These are phyloP conservation scores for Eimeria acervulina DNA, from an alignment of 169 alveolate genomes.

Conservation along the genomic window DNA sequence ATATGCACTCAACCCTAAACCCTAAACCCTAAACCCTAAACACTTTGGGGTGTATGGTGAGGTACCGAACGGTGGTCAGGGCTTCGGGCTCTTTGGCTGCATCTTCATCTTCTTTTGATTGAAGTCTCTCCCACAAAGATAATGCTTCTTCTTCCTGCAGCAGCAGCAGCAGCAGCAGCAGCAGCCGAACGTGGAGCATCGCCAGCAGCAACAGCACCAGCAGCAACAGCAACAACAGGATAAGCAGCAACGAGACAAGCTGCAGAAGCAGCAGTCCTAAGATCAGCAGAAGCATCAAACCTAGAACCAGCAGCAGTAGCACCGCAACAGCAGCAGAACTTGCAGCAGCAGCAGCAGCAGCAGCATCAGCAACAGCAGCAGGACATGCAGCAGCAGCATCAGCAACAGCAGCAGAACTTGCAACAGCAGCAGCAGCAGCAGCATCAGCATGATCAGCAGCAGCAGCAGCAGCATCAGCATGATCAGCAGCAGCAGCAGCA, in stretches of 20 bases:
- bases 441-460: background rate
- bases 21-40: background rate
- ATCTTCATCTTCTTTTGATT: background rate
- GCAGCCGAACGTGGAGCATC: background rate
- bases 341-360: conserved; percentile 7
- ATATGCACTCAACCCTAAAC: background rate
- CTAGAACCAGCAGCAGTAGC: background rate
- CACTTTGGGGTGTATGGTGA: background rate
- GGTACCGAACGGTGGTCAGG: background rate
- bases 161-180: background rate
- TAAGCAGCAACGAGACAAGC: too few relatives aligned
- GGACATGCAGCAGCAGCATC: too few relatives aligned
- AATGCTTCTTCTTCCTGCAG: conserved; percentile 6
- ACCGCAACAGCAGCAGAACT: background rate
- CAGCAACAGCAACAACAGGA: too few relatives aligned
- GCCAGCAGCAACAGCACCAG: background rate
- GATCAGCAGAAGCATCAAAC: background rate
- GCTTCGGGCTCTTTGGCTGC: background rate
- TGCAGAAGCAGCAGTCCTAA: background rate
- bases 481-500: background rate
- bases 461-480: background rate
- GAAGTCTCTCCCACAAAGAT: background rate
- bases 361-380: background rate
- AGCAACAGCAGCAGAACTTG: too few relatives aligned
- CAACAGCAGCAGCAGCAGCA: background rate